Conservation (phyloP, 2,329 filamentous ascomycete genomes). For the Chrysoporthe deuterocubensis region DNA sequence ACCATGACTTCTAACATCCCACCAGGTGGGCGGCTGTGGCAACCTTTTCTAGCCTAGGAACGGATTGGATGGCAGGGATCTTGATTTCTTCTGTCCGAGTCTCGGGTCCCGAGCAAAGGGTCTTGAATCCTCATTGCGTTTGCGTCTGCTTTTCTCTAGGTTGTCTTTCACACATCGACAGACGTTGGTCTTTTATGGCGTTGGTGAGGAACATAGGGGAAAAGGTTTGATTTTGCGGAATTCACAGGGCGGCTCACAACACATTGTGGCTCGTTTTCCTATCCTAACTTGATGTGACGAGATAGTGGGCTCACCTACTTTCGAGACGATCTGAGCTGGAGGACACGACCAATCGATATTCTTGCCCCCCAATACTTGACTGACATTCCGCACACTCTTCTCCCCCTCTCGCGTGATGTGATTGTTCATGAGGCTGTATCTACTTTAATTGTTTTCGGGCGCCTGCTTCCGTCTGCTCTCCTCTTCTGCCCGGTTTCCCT, state of each 20-base stretch:
- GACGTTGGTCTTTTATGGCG: not conserved
- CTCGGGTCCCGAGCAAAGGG: slow-evolving; percentile 2
- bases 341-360: not conserved
- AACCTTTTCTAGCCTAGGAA: slow-evolving; percentile 10
- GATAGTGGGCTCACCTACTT: not conserved
- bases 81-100: not conserved
- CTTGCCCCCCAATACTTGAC: not conserved
- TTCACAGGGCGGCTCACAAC: slow-evolving; percentile 3
- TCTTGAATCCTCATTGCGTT: not conserved
- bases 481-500: not conserved
- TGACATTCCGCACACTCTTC: not conserved
- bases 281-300: not conserved
- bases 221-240: slow-evolving; percentile 13
- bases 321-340: slow-evolving; percentile 8
- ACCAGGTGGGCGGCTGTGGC: slow-evolving; percentile 61
- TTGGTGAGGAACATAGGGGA: slow-evolving; percentile 7
- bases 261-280: not conserved
- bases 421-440: not conserved
- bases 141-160: no score
- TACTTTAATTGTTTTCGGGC: not conserved
- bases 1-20: not conserved
- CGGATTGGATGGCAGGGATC: not conserved
- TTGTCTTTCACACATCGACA: slow-evolving; percentile 8
- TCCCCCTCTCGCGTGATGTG: not conserved
- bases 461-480: not conserved